phyloP scores from a whole-genome alignment of 768 basidiomycete genomes.

The Pleurotus salmoneostramineus region DNA sequence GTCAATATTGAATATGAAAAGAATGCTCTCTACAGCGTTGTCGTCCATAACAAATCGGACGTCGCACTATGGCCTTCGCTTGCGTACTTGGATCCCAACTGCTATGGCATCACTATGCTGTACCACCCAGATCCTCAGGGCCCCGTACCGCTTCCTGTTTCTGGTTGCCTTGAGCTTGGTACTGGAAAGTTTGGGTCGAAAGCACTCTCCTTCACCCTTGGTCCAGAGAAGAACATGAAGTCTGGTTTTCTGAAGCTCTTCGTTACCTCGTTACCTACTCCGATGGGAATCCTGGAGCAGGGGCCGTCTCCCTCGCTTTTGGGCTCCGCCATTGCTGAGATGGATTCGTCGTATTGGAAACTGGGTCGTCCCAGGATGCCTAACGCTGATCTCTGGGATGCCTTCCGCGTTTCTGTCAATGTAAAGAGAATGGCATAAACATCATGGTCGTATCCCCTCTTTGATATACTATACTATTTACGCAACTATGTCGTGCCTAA shows the following conservation, averaged over 20 bases:
- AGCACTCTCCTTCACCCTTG: slow-evolving; percentile 40
- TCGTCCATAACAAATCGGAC: slow-evolving; percentile 46
- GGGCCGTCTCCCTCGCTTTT: slow-evolving; percentile 14
- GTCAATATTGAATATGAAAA: slow-evolving; percentile 42
- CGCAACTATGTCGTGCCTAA: too few relatives aligned
- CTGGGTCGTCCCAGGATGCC: too few relatives aligned
- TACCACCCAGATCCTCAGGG: slow-evolving; percentile 42
- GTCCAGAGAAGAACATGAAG: slow-evolving; percentile 30
- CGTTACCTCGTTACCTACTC: slow-evolving; percentile 46
- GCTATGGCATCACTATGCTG: slow-evolving; percentile 49
- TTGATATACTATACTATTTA: too few relatives aligned
- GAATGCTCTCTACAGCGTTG: slow-evolving; percentile 40
- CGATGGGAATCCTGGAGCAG: slow-evolving; percentile 48
- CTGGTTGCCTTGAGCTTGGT: slow-evolving; percentile 34
- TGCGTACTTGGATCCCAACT: slow-evolving; percentile 55
- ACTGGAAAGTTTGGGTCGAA: slow-evolving; percentile 40
- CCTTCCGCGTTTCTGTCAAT: slow-evolving; percentile 21
- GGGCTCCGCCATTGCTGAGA: background rate
- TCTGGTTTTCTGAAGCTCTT: slow-evolving; percentile 57
- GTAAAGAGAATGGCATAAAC: slow-evolving; percentile 14
- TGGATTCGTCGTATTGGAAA: background rate
- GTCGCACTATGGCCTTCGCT: slow-evolving; percentile 61
- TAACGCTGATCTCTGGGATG: slow-evolving; percentile 25
- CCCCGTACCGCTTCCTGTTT: slow-evolving; percentile 41
- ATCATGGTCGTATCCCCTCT: background rate